Evolutionary conservation across 306 rosid genomes (phyloP), one percentile per base, ranked within the genome.

Genomic region (Casuarina cunninghamiana): DNA sequence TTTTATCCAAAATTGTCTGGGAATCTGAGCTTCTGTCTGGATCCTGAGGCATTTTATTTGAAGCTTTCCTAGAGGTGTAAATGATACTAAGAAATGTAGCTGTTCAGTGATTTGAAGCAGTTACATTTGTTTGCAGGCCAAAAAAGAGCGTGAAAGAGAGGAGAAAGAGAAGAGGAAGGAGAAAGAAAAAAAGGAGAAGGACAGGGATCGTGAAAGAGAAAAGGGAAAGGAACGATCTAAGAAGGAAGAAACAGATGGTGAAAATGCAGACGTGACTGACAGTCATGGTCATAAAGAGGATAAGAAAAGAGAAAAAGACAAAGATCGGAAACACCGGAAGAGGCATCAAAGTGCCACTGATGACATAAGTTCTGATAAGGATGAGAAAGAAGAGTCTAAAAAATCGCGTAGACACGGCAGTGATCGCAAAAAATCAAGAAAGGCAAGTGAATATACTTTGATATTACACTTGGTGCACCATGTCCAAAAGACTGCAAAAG

Each of bases 191-290:
- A 91, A 90, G 82, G 97, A 95, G 72, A 92, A 90, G 85, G 99
- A 92, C 19, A 84, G 86, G 83, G 99, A 95, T 32, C 95, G 93
- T 1, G 98, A 96, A 83, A 95, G 87, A 73, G 98, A 92, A 17
- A 94, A 89, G 81, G 87, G 88, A 6, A 92, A 89, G 86, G 97
- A 92, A 10, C 91, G 96, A 46, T 81, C 89, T 66, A 96, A 87
- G 90, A 95, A 93, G 86, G 99, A 91, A 63, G 99, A 91, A 79
- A 82, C 98, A 51, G 99, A 93, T 85, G 76, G 95, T 78, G 99
- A 96, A 82, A 91, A 84, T 71, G 69, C 82, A 46, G 98, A 91
- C 69, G 62, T 81, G 38, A 73, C 70, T 21, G 97, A 93, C 46
- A 75, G 81, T 81, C 91, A 91, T 77, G 90, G 84, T 70, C 82